These are phyloP conservation scores for Trypanosoma melophagium DNA, from an alignment of 208 protist genomes.

Conservation along the genomic window DNA sequence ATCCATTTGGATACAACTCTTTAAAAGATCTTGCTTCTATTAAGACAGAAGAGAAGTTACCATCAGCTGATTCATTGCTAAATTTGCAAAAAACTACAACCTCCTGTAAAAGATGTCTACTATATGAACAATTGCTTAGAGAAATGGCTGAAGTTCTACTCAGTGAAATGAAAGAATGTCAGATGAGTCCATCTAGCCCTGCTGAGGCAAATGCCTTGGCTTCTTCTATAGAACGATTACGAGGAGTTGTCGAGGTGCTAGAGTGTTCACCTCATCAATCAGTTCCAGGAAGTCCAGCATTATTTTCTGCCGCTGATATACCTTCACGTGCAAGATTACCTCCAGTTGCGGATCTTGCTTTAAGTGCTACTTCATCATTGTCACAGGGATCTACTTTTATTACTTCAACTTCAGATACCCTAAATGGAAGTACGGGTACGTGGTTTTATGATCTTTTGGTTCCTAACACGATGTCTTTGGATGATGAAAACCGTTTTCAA, in stretches of 20 bases:
- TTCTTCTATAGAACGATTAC: not conserved
- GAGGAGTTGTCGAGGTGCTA: not conserved
- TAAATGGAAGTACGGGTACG: not conserved
- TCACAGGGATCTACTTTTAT: not conserved
- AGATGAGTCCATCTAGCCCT: not conserved
- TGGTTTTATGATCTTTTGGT: not conserved
- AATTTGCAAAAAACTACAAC: not conserved
- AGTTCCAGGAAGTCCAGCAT: not conserved
- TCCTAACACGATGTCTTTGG: not conserved
- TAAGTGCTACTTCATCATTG: no score
- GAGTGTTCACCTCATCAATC: not conserved
- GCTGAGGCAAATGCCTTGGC: not conserved
- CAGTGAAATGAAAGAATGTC: not conserved
- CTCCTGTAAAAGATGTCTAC: not conserved
- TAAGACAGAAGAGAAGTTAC: not conserved
- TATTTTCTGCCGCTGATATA: not conserved
- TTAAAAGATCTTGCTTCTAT: conserved; percentile 15
- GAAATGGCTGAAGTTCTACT: conserved; percentile 4
- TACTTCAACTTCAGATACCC: not conserved
- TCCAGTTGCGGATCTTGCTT: no score
- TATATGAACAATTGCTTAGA: conserved; percentile 3
- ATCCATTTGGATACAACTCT: conserved; percentile 13
- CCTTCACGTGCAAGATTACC: not conserved
- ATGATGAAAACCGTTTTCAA: no score
- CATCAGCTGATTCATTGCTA: not conserved